A percentile compares a stretch with the other conserved stretches of the same genome.
Conservation (phyloP, 345 rosid species). For the Moricandia moricandioides region DNA sequence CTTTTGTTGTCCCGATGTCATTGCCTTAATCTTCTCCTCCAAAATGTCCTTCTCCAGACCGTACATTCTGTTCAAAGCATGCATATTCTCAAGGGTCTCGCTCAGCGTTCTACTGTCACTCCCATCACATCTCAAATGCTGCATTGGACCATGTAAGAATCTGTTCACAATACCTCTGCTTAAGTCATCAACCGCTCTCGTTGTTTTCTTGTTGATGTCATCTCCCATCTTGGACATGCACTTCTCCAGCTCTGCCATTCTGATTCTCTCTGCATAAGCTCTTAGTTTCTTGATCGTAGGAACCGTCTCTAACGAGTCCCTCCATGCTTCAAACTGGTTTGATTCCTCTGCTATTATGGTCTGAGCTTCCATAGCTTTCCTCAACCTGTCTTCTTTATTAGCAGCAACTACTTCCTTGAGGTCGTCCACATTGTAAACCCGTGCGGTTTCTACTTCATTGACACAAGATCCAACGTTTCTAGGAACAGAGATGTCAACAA, state of each 20-base stretch:
- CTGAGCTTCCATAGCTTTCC: constrained; percentile 96
- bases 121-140: constrained; percentile 93
- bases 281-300: constrained; percentile 94
- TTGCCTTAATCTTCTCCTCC: constrained; percentile 84
- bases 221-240: constrained; percentile 93
- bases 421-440: constrained; percentile 88
- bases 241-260: constrained; percentile 77
- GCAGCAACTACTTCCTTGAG: constrained; percentile 99
- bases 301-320: constrained; percentile 91
- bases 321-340: constrained; percentile 88
- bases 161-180: constrained; percentile 92
- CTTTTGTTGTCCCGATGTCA: constrained; percentile 53
- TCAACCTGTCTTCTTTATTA: constrained; percentile 85
- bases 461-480: constrained; percentile 87
- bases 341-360: constrained; percentile 75
- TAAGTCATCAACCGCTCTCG: constrained; percentile 81
- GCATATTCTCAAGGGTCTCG: constrained; percentile 95
- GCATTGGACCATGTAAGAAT: constrained; percentile 98
- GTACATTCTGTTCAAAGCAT: constrained; percentile 94
- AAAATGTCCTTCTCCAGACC: constrained; percentile 80
- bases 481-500: constrained; percentile 88
- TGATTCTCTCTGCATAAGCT: constrained; percentile 89
- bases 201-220: constrained; percentile 78
- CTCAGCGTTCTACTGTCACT: constrained; percentile 68
- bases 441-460: constrained; percentile 47